Percentiles rank a stretch among this genome's conserved stretches.
These are phyloP conservation scores for Raphanus sativus DNA, from an alignment of 345 rosid genomes.

Conservation along the genomic window DNA sequence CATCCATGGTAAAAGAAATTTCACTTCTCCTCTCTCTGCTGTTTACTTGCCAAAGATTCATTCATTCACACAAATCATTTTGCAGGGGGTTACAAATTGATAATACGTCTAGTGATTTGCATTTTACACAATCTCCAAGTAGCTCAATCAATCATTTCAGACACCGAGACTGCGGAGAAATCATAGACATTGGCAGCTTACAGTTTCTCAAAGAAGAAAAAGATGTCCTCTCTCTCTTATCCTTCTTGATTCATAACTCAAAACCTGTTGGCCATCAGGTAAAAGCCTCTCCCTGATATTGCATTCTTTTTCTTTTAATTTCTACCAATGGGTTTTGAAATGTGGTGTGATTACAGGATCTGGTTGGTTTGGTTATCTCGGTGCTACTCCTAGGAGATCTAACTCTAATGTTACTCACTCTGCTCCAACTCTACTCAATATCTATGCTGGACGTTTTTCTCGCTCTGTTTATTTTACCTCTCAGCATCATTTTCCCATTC, in stretches of 20 bases:
- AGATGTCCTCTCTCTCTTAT: slow-evolving; percentile 52
- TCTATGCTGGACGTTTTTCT: slow-evolving; percentile 64
- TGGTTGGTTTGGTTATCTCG: slow-evolving; percentile 83
- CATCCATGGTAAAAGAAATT: slow-evolving; percentile 48
- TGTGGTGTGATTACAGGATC: slow-evolving; percentile 54
- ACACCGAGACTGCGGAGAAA: slow-evolving; percentile 56
- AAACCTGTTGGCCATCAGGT: slow-evolving; percentile 97
- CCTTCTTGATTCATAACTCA: slow-evolving; percentile 62
- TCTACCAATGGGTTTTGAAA: slow-evolving; percentile 10
- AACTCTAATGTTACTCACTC: slow-evolving; percentile 81
- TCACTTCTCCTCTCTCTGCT: slow-evolving; percentile 3
- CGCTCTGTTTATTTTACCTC: slow-evolving; percentile 70
- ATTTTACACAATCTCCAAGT: slow-evolving; percentile 23
- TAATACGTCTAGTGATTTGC: slow-evolving; percentile 35
- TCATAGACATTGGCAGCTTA: slow-evolving; percentile 68
- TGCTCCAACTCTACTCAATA: slow-evolving; percentile 90
- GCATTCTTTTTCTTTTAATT: neutral
- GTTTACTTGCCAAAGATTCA: neutral
- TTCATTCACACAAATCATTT: no score
- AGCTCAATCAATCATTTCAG: slow-evolving; percentile 15
- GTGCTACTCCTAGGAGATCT: slow-evolving; percentile 72
- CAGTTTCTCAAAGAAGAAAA: slow-evolving; percentile 58
- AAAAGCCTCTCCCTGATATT: slow-evolving; percentile 24
- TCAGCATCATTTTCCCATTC: slow-evolving; percentile 74
- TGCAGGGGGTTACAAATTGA: slow-evolving; percentile 31